phyloP scores from a whole-genome alignment of 2,329 filamentous ascomycete genomes.

The Huntiella abstrusa region DNA sequence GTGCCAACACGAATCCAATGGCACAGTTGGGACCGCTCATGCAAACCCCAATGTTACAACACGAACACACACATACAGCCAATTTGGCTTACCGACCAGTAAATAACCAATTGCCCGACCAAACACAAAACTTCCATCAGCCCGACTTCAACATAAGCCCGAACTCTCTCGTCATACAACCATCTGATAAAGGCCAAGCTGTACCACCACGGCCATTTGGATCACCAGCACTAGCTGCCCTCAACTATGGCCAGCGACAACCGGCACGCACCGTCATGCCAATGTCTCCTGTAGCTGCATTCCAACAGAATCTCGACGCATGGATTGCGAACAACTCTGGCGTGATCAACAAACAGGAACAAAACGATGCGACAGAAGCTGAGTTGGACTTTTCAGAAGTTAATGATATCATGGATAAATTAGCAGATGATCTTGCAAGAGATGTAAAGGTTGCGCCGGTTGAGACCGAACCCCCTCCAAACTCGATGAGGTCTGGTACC shows the following conservation, averaged over 20 bases:
- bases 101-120: not conserved
- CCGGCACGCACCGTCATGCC: constrained; percentile 11
- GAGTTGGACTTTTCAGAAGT: constrained; percentile 20
- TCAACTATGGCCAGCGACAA: constrained; percentile 12
- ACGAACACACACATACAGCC: too few relatives aligned
- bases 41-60: too few relatives aligned
- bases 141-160: not conserved
- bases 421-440: constrained; percentile 21
- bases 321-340: constrained; percentile 22
- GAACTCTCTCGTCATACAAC: not conserved
- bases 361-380: not conserved
- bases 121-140: not conserved
- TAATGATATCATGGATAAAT: constrained; percentile 25
- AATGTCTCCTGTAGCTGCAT: constrained; percentile 16
- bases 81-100: too few relatives aligned
- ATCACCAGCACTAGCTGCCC: constrained; percentile 4
- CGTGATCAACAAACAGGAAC: not conserved
- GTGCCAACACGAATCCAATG: too few relatives aligned
- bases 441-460: constrained; percentile 3
- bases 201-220: constrained; percentile 1
- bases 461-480: not conserved
- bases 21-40: too few relatives aligned
- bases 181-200: not conserved
- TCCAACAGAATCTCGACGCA: constrained; percentile 22
- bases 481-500: constrained; percentile 7